Base-by-base conservation (phyloP, 805 yeast species). In the Saccharomyces paradoxus region DNA sequence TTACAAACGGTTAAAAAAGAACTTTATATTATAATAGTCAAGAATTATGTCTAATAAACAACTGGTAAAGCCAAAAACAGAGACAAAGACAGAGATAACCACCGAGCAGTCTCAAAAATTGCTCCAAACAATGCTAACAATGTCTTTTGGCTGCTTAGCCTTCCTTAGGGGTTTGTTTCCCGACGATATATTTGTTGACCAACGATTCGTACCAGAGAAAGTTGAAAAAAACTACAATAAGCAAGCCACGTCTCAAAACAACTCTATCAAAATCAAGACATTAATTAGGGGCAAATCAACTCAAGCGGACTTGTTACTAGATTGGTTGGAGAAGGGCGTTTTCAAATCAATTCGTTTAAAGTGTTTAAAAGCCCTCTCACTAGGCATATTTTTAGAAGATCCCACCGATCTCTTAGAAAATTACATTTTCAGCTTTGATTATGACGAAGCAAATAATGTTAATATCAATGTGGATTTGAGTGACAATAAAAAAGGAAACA, bases 61-160 rank as follows among this genome's bases (percentile, higher is more conserved):
- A 41, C 50, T 60, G 48, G 49, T 59, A 24, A 44, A 56, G 17
- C 56, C 62, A 3, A 49, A 53, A 21, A 56, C 59, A 6, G 50
- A 55, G 12, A 58, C 61, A 28, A 61, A 62, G 32, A 61, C 68
- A 3, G 59, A 55, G 14, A 61, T 73, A 26, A 67, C 73, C 0
- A 59, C 63, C 1, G 75, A 70, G 32, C 77, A 75, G 56, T 76
- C 81, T 28, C 78, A 75, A 52, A 75, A 74, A 58, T 63, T 79
- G 53, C 69, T 81, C 6, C 76, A 79, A 52, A 73, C 81, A 1
- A 71, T 81, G 66, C 58, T 82, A 17, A 65, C 74, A 0, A 79
- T 80, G 74, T 74, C 84, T 0, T 71, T 82, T 58, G 83, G 86
- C 1, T 81, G 86, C 60, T 68, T 83, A 28, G 77, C 83, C 1